Evolutionary conservation across 176 grass and related monocot species (phyloP), one percentile per base, ranked within the genome.

Genomic region (Phragmites australis): DNA sequence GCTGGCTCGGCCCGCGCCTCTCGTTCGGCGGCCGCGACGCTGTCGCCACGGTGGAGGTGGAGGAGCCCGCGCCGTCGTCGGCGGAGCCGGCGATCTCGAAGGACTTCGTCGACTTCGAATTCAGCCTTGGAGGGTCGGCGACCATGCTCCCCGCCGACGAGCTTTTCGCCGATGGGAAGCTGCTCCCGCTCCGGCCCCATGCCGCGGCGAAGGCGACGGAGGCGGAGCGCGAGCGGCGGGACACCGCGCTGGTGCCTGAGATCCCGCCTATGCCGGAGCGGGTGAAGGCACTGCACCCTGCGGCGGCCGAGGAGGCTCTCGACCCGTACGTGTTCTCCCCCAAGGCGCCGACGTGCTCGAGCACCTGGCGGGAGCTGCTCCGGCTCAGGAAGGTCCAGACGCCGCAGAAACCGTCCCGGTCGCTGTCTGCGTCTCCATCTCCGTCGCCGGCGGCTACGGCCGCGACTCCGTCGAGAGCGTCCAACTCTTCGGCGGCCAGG

Each of bases 61-160:
- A 65, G 41, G 22, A 16, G 14, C 8, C 50, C 17, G 1, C 50
- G 53, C 22, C 68, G 41, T 41, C 78, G 13, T n/a, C 68, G 14
- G 25, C 65, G 8, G 53, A 72, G 15, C 39, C 58, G 18, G 42
- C 86, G 8, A n/a, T 83, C 6, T 83, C 78, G 23, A 91, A 84
- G 71, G 92, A 94, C 14, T 92, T 94, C 59, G 87, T 91, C 41
- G 95, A 94, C 78, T 98, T 98, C 42, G 95, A 98, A 88, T 94
- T 98, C 73, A 87, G 83, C 1, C 79, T 92, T 1, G 92, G 93
- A 0, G 86, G 81, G 11, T 83, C 88, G 1, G 86, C 84, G 1
- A 89, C 84, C 4, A 98, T 98, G 95, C 84, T 98, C 1, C 88
- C 92, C 0, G 95, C 95, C 0, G 95, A 98, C 65, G 88, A 98